phyloP scores from a whole-genome alignment of 306 rosid species.

The Prunus mume region DNA sequence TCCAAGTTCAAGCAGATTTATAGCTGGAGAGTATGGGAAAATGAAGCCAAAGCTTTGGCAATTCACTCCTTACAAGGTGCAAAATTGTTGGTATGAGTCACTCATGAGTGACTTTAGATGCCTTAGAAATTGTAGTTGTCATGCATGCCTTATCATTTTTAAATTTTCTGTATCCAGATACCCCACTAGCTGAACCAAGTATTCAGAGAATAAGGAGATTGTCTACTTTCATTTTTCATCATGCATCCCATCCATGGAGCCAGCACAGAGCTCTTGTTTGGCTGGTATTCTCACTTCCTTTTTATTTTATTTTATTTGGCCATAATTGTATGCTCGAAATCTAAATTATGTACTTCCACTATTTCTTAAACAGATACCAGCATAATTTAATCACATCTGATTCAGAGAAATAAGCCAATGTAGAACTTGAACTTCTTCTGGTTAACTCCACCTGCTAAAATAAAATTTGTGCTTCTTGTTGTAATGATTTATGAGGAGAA shows the following conservation, averaged over 20 bases:
- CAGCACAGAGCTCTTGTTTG: constrained; percentile 70
- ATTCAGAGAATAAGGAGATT: constrained; percentile 50
- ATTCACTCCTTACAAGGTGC: constrained; percentile 55
- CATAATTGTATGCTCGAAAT: background rate
- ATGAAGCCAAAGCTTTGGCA: constrained; percentile 69
- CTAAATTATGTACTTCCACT: background rate
- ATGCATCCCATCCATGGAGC: constrained; percentile 89
- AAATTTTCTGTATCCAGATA: constrained; percentile 40
- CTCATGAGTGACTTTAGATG: constrained; percentile 6
- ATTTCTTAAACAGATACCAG: too few relatives aligned
- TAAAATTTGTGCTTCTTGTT: too few relatives aligned
- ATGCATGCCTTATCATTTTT: background rate
- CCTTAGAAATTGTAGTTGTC: background rate
- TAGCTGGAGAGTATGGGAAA: constrained; percentile 95
- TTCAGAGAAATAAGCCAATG: too few relatives aligned
- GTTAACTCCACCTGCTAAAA: too few relatives aligned
- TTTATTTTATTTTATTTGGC: background rate
- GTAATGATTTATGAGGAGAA: too few relatives aligned
- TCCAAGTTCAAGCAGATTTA: constrained; percentile 55
- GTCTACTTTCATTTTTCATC: constrained; percentile 64
- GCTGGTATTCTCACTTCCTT: constrained; percentile 66
- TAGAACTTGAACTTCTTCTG: too few relatives aligned
- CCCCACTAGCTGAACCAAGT: constrained; percentile 30
- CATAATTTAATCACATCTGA: too few relatives aligned
- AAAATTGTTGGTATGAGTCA: background rate